Conservation (phyloP, 768 basidiomycete species). For the Boletus tylopilopsis region DNA sequence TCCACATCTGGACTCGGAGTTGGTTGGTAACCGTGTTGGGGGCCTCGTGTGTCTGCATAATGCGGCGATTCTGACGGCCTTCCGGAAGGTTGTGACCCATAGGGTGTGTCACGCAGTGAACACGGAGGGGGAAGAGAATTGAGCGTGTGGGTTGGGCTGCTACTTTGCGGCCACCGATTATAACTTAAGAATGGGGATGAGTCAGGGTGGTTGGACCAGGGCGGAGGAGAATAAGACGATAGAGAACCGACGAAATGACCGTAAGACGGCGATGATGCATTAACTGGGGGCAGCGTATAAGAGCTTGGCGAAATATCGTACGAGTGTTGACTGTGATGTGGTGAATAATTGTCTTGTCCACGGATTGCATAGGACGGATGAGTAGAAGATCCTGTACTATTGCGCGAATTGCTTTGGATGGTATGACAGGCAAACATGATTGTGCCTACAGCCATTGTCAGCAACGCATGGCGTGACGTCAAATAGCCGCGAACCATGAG, state of each 20-base stretch:
- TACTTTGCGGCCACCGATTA: slow-evolving; percentile 28
- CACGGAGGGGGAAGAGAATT: slow-evolving; percentile 24
- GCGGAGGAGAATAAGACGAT: slow-evolving; percentile 26
- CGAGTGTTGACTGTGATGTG: slow-evolving; percentile 22
- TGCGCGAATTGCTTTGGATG: slow-evolving; percentile 27
- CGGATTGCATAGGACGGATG: slow-evolving; percentile 26
- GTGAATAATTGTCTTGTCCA: slow-evolving; percentile 24
- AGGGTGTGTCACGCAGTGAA: slow-evolving; percentile 28
- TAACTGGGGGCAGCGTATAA: slow-evolving; percentile 33
- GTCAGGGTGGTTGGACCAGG: slow-evolving; percentile 28
- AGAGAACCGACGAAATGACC: slow-evolving; percentile 22
- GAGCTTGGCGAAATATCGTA: slow-evolving; percentile 28
- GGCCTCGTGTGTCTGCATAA: slow-evolving; percentile 25
- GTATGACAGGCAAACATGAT: slow-evolving; percentile 41
- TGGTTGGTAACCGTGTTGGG: slow-evolving; percentile 38
- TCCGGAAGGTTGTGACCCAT: slow-evolving; percentile 28
- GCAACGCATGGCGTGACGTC: slow-evolving; percentile 35
- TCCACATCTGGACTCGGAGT: slow-evolving; percentile 36
- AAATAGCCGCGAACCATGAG: slow-evolving; percentile 63
- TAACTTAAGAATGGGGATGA: slow-evolving; percentile 29
- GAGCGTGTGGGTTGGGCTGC: slow-evolving; percentile 27
- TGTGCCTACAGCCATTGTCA: slow-evolving; percentile 25
- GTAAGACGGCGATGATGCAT: slow-evolving; percentile 26
- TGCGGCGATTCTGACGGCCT: slow-evolving; percentile 38
- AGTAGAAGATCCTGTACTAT: slow-evolving; percentile 12